phyloP scores from a whole-genome alignment of 108 stramenopile genomes.

The Nitzschia sp. region DNA sequence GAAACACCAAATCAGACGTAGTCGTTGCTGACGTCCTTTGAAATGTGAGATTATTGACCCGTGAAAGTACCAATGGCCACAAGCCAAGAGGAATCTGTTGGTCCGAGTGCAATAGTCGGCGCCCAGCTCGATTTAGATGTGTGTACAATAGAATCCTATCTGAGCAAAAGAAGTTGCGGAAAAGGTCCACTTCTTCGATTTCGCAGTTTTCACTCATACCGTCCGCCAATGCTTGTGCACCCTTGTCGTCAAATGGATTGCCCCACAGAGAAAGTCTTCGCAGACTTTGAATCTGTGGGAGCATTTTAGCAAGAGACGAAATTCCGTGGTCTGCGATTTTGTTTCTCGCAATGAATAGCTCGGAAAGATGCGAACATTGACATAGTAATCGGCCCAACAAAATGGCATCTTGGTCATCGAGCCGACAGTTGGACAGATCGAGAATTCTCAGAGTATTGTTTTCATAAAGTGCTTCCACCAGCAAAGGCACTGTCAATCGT shows the following conservation, averaged over 20 bases:
- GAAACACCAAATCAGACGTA: conserved; percentile 1
- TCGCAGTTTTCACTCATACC: conserved; percentile 2
- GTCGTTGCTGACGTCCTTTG: background rate
- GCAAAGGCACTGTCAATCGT: background rate
- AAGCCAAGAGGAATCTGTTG: background rate
- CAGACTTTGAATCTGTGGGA: conserved; percentile 11
- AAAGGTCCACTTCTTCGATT: background rate
- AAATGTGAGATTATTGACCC: background rate
- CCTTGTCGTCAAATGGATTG: conserved; percentile 18
- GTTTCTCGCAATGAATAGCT: conserved; percentile 7
- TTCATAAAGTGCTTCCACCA: background rate
- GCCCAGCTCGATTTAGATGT: conserved; percentile 13
- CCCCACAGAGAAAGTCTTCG: conserved; percentile 12
- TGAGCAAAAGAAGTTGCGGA: background rate
- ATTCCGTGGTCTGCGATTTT: conserved; percentile 16
- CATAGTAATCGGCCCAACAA: background rate
- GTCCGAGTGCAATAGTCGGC: background rate
- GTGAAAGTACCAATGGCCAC: conserved; percentile 15
- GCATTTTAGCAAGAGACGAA: background rate
- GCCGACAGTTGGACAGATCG: conserved; percentile 1
- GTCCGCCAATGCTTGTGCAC: background rate
- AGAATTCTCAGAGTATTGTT: conserved; percentile 11
- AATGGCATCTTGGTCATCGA: conserved; percentile 11
- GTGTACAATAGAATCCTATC: conserved; percentile 1
- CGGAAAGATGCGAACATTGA: background rate